Base-by-base conservation (phyloP, 805 yeast genomes). In the Danielia reshetovae region DNA sequence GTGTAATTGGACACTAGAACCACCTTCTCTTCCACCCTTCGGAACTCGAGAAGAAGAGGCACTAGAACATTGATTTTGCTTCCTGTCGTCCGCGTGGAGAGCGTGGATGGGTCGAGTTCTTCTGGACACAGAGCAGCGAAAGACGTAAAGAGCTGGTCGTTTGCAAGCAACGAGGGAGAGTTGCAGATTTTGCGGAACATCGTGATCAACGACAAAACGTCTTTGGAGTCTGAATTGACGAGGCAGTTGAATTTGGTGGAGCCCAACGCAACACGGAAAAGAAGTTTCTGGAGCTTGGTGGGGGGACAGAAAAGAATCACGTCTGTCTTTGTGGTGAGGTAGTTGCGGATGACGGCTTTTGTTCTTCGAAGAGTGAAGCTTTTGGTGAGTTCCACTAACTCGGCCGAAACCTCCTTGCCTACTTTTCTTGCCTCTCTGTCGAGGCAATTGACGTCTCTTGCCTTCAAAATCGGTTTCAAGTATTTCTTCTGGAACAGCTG, bases 1-100 rank as follows among this genome's bases (percentile, higher is more conserved):
- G 97, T 90, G 43, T 79, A 89, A 43, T 90, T 87, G 0, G 96
- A 88, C 1, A 89, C 84, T 17, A 90, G 58, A 1, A 90, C 96
- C 2, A 82, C 77, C 53, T 89, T 90, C 51, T 90, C 97, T 5
- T 57, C 48, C 3, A 51, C 45, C 2, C 48, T 39, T 18, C 56
- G 54, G 2, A 86, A 68, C 28, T 73, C 72, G 2, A 64, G 54
- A 4, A 93, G 44, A 7, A 89, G 54, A 2, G 74, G 70, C 22
- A 77, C 67, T 5, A 90, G 58, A 0, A 82, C 65, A 27, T 64
- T 62, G 17, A 88, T 61, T 52, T 90, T 90, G 2, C 96, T 95
- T 1, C 48, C 40, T 1, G 45, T 38, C 4, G 43, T 37, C 12
- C 40, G 18, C 9, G 25, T 28, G 4, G 45, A 21, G 5, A 49